A percentile compares a stretch with the other conserved stretches of the same genome.
Conservation (phyloP, 192 early-diverging fungal genomes). For the Backusella mclennaniae region DNA sequence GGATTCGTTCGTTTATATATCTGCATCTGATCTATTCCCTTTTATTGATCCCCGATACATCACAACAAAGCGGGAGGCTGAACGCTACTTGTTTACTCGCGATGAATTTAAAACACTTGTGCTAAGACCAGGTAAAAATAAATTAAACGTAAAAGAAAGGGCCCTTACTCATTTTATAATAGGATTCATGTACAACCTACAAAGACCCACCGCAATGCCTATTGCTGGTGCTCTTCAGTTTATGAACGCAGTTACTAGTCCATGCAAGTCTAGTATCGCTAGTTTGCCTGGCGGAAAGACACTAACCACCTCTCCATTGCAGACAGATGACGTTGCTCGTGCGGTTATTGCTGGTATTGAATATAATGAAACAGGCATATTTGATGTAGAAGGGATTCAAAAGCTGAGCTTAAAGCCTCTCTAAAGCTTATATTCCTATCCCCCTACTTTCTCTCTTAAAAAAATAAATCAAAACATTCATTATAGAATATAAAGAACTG, state of each 20-base stretch:
- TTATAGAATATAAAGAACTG: not conserved
- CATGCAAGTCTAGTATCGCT: slow-evolving; percentile 37
- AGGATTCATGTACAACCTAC: slow-evolving; percentile 61
- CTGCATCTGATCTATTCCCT: slow-evolving; percentile 63
- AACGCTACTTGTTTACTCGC: slow-evolving; percentile 51
- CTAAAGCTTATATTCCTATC: not conserved
- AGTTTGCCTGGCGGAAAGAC: slow-evolving; percentile 48
- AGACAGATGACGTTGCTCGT: slow-evolving; percentile 45
- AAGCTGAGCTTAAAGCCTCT: slow-evolving; percentile 25
- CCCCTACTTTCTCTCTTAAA: not conserved
- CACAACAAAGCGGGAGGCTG: slow-evolving; percentile 74
- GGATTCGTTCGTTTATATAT: slow-evolving; percentile 64
- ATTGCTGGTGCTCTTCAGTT: slow-evolving; percentile 52
- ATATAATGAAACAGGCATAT: slow-evolving; percentile 36
- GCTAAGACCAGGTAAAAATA: slow-evolving; percentile 47
- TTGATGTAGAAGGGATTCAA: slow-evolving; percentile 45
- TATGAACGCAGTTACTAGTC: slow-evolving; percentile 37
- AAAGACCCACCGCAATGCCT: slow-evolving; percentile 57
- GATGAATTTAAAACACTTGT: slow-evolving; percentile 49
- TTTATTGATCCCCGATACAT: slow-evolving; percentile 66
- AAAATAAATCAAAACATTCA: too few species aligned
- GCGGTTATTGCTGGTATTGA: slow-evolving; percentile 44
- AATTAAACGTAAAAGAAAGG: not conserved
- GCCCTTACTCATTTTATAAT: not conserved
- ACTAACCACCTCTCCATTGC: slow-evolving; percentile 42